These are phyloP conservation scores for Penicillium sp. DNA, from an alignment of 2,329 filamentous ascomycete species.

Conservation along the genomic window DNA sequence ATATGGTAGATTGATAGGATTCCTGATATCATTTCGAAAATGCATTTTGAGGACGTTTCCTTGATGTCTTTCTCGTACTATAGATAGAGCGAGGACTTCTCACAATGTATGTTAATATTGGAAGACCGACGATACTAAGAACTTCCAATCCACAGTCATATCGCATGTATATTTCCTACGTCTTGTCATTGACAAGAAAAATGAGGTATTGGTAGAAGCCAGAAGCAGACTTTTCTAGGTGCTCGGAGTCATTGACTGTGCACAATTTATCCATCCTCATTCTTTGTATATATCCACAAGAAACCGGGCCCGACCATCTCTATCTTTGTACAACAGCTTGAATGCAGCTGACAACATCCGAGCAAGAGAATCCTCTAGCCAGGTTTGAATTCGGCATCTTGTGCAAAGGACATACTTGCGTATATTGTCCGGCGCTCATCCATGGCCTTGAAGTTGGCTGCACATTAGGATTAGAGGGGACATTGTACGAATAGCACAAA, in stretches of 20 bases:
- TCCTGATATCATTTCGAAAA: too few relatives aligned
- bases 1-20: too few relatives aligned
- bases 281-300: background rate
- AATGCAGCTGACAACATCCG: slow-evolving; percentile 4
- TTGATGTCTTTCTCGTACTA: too few relatives aligned
- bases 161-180: too few relatives aligned
- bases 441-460: background rate
- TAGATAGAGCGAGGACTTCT: too few relatives aligned
- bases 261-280: background rate
- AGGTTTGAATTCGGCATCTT: background rate
- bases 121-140: too few relatives aligned
- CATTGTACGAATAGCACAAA: slow-evolving; percentile 4
- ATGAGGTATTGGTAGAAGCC: background rate
- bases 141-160: too few relatives aligned
- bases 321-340: background rate
- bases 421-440: background rate
- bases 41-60: too few relatives aligned
- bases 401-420: slow-evolving; percentile 7
- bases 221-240: background rate
- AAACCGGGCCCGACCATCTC: background rate
- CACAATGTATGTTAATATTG: too few relatives aligned
- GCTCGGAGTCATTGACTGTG: background rate
- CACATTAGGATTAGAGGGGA: background rate
- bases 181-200: too few relatives aligned
- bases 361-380: background rate